A percentile compares a stretch with the other conserved stretches of the same genome.
phyloP scores from a whole-genome alignment of 2,329 filamentous ascomycete genomes.

The Pseudopithomyces maydicus region DNA sequence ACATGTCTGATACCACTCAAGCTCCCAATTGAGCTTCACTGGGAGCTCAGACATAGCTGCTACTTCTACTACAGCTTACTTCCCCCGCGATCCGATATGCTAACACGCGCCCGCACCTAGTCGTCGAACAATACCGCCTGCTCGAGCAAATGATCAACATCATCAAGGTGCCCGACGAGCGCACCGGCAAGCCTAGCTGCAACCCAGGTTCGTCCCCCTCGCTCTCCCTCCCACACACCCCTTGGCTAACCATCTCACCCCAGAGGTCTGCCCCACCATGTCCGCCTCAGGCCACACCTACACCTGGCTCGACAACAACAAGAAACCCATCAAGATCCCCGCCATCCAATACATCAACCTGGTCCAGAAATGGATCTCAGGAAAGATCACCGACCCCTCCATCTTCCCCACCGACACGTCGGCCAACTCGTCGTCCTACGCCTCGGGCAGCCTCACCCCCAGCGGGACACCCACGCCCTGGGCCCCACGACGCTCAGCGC shows the following conservation, averaged over 20 bases:
- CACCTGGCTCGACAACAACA: slow-evolving; percentile 90
- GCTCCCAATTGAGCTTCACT: no score
- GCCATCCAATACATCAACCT: slow-evolving; percentile 93
- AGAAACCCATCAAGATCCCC: slow-evolving; percentile 87
- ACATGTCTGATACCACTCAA: not conserved
- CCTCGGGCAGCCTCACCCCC: slow-evolving; percentile 58
- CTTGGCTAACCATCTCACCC: no score
- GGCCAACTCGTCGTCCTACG: slow-evolving; percentile 56
- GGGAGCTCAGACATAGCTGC: no score
- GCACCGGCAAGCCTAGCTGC: slow-evolving; percentile 76
- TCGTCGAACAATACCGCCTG: slow-evolving; percentile 90
- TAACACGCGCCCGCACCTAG: slow-evolving; percentile 54
- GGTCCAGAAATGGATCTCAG: slow-evolving; percentile 96
- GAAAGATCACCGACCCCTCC: slow-evolving; percentile 87
- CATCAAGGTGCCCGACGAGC: slow-evolving; percentile 82
- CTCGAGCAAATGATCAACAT: slow-evolving; percentile 88
- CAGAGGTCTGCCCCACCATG: slow-evolving; percentile 82
- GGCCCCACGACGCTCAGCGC: slow-evolving; percentile 53
- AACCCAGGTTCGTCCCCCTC: slow-evolving; percentile 57
- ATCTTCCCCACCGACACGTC: slow-evolving; percentile 90
- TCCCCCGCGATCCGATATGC: not conserved
- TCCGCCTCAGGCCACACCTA: slow-evolving; percentile 93
- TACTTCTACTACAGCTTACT: no score
- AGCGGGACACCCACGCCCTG: slow-evolving; percentile 49
- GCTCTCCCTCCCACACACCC: no score